Conservation (phyloP, 345 rosid species). For the Combretum micranthum region DNA sequence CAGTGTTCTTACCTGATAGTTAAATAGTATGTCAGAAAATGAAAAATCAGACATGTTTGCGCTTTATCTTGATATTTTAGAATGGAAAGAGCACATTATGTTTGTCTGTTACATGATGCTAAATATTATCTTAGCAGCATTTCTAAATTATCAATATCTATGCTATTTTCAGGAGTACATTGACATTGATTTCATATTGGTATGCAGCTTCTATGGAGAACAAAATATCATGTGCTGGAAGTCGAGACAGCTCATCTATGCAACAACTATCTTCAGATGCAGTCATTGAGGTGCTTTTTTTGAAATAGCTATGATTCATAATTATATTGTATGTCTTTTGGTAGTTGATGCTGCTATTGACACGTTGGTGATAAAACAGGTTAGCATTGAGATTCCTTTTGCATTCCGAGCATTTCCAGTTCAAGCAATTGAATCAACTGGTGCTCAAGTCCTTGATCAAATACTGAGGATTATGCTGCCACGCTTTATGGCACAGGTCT, state of each 20-base stretch:
- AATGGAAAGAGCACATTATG: too few relatives aligned
- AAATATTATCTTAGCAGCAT: not conserved
- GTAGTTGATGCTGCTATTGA: not conserved
- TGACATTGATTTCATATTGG: constrained; percentile 36
- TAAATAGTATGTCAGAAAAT: too few relatives aligned
- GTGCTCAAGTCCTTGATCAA: constrained; percentile 75
- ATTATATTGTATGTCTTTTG: not conserved
- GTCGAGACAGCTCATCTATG: constrained; percentile 24
- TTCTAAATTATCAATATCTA: constrained; percentile 11
- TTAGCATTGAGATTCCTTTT: constrained; percentile 71
- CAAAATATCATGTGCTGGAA: constrained; percentile 56
- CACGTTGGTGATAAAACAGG: constrained; percentile 24
- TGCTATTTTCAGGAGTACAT: constrained; percentile 20
- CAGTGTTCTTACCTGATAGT: too few relatives aligned
- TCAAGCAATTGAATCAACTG: constrained; percentile 68
- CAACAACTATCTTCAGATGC: constrained; percentile 80
- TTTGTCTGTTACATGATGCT: not conserved
- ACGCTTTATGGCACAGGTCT: constrained; percentile 87
- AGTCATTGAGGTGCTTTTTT: constrained; percentile 59
- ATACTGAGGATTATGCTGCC: constrained; percentile 83
- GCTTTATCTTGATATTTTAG: too few relatives aligned
- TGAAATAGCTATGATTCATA: constrained; percentile 1
- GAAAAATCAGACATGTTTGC: too few relatives aligned
- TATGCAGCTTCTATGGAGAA: constrained; percentile 94
- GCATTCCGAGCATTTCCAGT: constrained; percentile 68